Evolutionary conservation across 129 eudicot genomes (phyloP), one percentile per base, ranked within the genome.

Genomic region (Escallonia rubra): DNA sequence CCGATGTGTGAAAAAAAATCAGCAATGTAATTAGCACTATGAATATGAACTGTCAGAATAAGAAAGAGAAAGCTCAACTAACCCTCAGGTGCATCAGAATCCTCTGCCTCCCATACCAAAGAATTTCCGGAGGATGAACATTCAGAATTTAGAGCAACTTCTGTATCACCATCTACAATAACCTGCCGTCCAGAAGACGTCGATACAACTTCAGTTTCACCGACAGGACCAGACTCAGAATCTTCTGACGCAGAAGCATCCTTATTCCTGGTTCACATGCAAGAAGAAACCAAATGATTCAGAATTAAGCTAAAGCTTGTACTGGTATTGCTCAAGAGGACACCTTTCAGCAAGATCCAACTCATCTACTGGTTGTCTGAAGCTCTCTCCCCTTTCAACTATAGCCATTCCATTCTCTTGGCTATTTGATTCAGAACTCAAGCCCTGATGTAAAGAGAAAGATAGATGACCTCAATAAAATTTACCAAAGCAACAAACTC

Each of bases 21-120:
- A 56, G 60, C 60, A 16, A 9, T 56, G 14, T 56, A 23, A 51
- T 8, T 9, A 51, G 11, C 15, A 6, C 12, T 51, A 11, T 42
- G 40, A 13, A 41, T 50, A 46, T 40, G 70, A 10, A 52, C 39
- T 16, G 53, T 43, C 63, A 23, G 34, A 23, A 23, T 23, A 23
- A 23, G 34, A 23, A 23, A 23, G 34, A 23, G 34, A 23, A 23
- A 23, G 34, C 34, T 65, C 7, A 23, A 70, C 85, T 74, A 66
- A 91, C 99, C 89, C 62, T 74, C 65, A 52, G 99, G 99, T 23
- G 95, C 96, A 85, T 89, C 92, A 68, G 73, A 65, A 66, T 79
- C 85, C 79, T 78, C 95, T 55, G 70, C 64, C 64, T 82, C 81
- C 96, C 95, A 89, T 41, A 61, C 71, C 34, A 67, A 72, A 63